Base-by-base conservation (phyloP, 305 asterid species). In the Salvia sclarea region DNA sequence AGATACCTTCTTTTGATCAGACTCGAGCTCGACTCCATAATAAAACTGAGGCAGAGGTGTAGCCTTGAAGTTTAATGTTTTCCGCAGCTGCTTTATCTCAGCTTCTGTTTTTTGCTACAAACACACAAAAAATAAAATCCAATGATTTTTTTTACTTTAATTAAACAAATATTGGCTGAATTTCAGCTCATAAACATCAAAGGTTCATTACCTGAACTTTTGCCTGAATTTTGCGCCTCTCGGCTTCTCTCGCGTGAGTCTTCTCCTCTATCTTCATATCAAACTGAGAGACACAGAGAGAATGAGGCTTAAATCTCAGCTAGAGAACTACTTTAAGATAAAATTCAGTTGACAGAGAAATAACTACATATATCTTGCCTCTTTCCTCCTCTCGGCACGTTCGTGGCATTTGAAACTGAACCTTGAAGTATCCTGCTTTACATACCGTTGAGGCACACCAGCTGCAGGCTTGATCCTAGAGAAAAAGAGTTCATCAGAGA, bases 351-450 rank as follows among this genome's bases (percentile, higher is more conserved):
- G 40, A 68, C 5, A 40, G 40, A 64, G 31, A 13, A 21, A 17
- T 62, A 52, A 41, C 31, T 49, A 56, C 31, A 87, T 1, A 4
- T 25, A 25, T 25, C 30, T 70, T 71, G 78, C 96, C 91, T 90
- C 85, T 79, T 82, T 84, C 73, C 88, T 83, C 75, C 73, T 86
- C 77, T 72, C 87, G 2, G 88, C 84, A 1, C 78, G 84, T 59
- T 71, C 84, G 17, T 82, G 79, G 73, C 88, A 79, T 76, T 74
- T 85, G 64, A 79, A 79, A 61, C 68, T 71, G 68, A 81, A 64
- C 72, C 70, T 60, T n/a, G 85, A 72, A 40, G 54, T 61, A 20
- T 71, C 86, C 70, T 71, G 91, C 72, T 72, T 86, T 54, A 45
- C 25, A 53, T 67, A 38, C 61, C 76, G 76, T 55, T 71, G 74